Percentiles rank a stretch among this genome's conserved stretches.
Evolutionary conservation across 768 basidiomycete genomes (phyloP).

Genomic region (Trametes meyenii): DNA sequence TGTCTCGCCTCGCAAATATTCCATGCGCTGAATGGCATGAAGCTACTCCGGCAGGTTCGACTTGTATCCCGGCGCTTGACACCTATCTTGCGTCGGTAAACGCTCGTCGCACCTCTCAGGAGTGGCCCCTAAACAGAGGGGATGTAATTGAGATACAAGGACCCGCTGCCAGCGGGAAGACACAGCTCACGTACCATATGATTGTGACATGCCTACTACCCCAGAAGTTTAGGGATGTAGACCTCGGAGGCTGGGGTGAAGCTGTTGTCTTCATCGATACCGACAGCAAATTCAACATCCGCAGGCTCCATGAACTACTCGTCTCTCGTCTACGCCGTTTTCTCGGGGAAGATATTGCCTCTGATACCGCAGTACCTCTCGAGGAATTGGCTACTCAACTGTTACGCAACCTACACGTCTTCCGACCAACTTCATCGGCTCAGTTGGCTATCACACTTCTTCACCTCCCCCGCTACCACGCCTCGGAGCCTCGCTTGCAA

Average conservation of each 20-base stretch:
- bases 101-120: conserved; percentile 17
- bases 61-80: conserved; percentile 41
- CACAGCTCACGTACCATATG: conserved; percentile 72
- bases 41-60: conserved; percentile 37
- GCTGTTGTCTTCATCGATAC: conserved; percentile 71
- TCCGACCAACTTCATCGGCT: conserved; percentile 64
- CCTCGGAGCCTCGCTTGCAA: conserved; percentile 42
- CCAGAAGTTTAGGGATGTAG: conserved; percentile 30
- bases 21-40: background rate
- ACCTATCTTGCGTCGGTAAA: conserved; percentile 27
- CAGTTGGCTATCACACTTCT: conserved; percentile 72
- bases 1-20: background rate
- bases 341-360: conserved; percentile 18
- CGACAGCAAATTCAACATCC: conserved; percentile 64
- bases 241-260: conserved; percentile 63
- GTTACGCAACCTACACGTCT: conserved; percentile 65
- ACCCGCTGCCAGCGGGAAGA: conserved; percentile 73
- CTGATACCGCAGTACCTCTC: conserved; percentile 6
- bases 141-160: conserved; percentile 82
- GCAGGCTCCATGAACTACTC: conserved; percentile 57
- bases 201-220: conserved; percentile 64
- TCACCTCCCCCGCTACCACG: conserved; percentile 58
- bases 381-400: conserved; percentile 40
- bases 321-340: conserved; percentile 44
- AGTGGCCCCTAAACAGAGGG: conserved; percentile 47